Evolutionary conservation across 2,329 filamentous ascomycete species (phyloP).

Genomic region (Chaetomiaceae sp.): DNA sequence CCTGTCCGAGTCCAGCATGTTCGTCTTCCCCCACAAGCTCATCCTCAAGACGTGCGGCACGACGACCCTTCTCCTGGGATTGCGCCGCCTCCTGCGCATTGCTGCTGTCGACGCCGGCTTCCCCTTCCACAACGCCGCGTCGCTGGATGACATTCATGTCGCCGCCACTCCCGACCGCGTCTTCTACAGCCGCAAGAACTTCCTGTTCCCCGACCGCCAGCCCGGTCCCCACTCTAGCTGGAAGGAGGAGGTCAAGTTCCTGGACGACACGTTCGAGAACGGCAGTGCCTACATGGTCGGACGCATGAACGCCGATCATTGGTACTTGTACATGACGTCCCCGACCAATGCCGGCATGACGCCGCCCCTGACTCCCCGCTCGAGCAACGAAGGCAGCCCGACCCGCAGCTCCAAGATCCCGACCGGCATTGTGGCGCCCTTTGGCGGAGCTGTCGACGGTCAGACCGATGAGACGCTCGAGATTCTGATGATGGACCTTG

Average conservation of each 20-base stretch:
- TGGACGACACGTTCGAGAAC: slow-evolving; percentile 85
- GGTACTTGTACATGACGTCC: slow-evolving; percentile 95
- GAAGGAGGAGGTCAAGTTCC: slow-evolving; percentile 88
- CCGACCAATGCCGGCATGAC: slow-evolving; percentile 69
- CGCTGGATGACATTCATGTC: slow-evolving; percentile 61
- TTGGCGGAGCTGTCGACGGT: slow-evolving; percentile 41
- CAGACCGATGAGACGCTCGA: slow-evolving; percentile 71
- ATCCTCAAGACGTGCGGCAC: slow-evolving; percentile 98
- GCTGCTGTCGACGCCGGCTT: slow-evolving; percentile 87
- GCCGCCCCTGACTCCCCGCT: slow-evolving; percentile 68
- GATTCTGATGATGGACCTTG: slow-evolving; percentile 68
- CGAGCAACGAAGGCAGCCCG: slow-evolving; percentile 35
- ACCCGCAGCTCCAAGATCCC: slow-evolving; percentile 53
- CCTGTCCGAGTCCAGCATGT: slow-evolving; percentile 98
- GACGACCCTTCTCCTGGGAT: slow-evolving; percentile 83
- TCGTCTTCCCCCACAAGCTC: slow-evolving; percentile 98
- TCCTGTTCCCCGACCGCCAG: slow-evolving; percentile 91
- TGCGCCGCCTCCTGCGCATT: slow-evolving; percentile 88
- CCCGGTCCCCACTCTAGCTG: slow-evolving; percentile 93
- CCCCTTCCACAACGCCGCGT: slow-evolving; percentile 66
- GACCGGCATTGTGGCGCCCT: slow-evolving; percentile 40
- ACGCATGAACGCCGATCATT: slow-evolving; percentile 99
- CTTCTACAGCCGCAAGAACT: slow-evolving; percentile 99
- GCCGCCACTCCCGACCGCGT: slow-evolving; percentile 89
- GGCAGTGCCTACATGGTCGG: slow-evolving; percentile 99